Base-by-base conservation (phyloP, 805 yeast species). In the Starmerella bacillaris region DNA sequence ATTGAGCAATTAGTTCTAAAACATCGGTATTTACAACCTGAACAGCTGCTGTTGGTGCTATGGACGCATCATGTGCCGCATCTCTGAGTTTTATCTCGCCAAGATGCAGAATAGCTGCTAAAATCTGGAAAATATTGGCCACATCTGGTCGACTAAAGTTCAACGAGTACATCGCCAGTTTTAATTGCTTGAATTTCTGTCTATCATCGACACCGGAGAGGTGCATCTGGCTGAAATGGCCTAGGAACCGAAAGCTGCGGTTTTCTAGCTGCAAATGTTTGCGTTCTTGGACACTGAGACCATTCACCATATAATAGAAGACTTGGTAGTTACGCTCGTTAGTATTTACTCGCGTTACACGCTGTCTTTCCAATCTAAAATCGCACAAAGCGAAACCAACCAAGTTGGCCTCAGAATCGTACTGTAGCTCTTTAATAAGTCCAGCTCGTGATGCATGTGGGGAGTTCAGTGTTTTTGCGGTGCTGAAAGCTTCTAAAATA, bases 281-380 rank as follows among this genome's bases (percentile, higher is more conserved):
- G 16, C 67, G 53, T 30, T 60, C 61, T 5, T 56, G 46, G 9
- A 52, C 48, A n/a, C 62, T 56, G 33, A 60, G 57, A 1, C 75
- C 75, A 37, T 63, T 61, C 15, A 70, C 53, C 35, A 71, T 60
- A 45, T 68, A 70, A 50, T 70, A 70, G 44, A 70, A 70, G 2
- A 69, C 64, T 44, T 70, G 74, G 51, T 66, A 70, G 51, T 71
- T 70, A 35, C 76, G 57, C 53, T 70, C 77, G 22, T 61, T 57
- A 4, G 57, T 49, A 24, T 67, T 63, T 30, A 67, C 70, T 26
- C 57, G 50, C 11, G 70, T 65, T 22, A 70, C 68, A 30, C 75
- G 58, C 11, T 68, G 60, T 36, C 71, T 62, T 42, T 70, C 74
- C 21, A 70, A 58, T 15, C 73, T 58, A 44, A 68, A 70, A 45